Evolutionary conservation across 2,329 filamentous ascomycete species (phyloP).

Genomic region (Cladophialophora carrionii): DNA sequence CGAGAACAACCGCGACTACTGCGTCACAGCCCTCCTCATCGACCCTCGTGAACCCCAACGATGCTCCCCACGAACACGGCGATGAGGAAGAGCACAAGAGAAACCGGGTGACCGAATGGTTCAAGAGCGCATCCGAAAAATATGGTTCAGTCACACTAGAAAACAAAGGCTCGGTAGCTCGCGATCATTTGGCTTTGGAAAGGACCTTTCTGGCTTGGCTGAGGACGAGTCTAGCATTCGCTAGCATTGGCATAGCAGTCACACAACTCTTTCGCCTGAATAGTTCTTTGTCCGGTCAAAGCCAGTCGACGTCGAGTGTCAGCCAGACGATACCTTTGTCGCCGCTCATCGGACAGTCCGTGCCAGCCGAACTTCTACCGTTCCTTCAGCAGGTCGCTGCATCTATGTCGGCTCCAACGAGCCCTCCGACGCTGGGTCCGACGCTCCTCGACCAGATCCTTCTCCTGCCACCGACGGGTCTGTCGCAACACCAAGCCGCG

Average conservation of each 20-base stretch:
- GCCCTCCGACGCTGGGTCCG: constrained; percentile 27
- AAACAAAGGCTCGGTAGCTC: constrained; percentile 67
- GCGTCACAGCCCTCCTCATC: constrained; percentile 3
- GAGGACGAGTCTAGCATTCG: constrained; percentile 67
- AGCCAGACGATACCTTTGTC: constrained; percentile 31
- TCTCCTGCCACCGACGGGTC: constrained; percentile 30
- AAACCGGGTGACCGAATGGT: constrained; percentile 46
- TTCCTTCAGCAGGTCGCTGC: constrained; percentile 35
- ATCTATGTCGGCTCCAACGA: constrained; percentile 11
- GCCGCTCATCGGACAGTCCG: constrained; percentile 34
- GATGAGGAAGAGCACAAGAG: constrained; percentile 16
- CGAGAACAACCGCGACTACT: neutral
- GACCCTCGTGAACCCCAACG: constrained; percentile 4
- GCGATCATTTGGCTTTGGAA: constrained; percentile 68
- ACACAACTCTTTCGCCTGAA: constrained; percentile 70
- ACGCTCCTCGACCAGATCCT: constrained; percentile 38
- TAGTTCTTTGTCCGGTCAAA: constrained; percentile 46
- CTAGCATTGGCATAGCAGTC: constrained; percentile 67
- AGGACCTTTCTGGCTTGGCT: constrained; percentile 71
- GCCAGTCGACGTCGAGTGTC: constrained; percentile 20
- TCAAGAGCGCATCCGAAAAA: constrained; percentile 57
- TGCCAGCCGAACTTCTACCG: constrained; percentile 37
- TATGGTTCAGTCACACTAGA: constrained; percentile 67
- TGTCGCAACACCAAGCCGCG: neutral
- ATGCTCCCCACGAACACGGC: constrained; percentile 5